A percentile compares a stretch with the other conserved stretches of the same genome.
phyloP scores from a whole-genome alignment of 495 filamentous ascomycete species.

The Penicillium dipodomyicola region DNA sequence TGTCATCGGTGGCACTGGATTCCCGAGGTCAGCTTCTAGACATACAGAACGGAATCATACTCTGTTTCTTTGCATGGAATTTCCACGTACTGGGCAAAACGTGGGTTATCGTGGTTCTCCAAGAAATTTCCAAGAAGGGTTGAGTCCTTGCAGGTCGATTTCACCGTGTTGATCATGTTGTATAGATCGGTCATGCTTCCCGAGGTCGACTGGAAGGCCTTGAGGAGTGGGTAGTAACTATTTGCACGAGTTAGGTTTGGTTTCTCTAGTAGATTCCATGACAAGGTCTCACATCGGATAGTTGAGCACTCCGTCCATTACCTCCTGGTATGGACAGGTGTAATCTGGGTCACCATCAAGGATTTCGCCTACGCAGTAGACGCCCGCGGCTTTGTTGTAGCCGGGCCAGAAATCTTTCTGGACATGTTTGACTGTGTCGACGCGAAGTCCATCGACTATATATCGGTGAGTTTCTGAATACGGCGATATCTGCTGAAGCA shows the following conservation, averaged over 20 bases:
- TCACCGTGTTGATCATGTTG: slow-evolving; percentile 56
- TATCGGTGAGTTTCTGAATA: background rate
- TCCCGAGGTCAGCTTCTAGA: background rate
- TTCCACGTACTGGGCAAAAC: slow-evolving; percentile 55
- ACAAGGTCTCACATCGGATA: slow-evolving; percentile 46
- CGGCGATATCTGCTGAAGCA: background rate
- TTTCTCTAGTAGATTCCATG: background rate
- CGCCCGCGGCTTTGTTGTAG: slow-evolving; percentile 63
- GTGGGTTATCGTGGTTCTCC: slow-evolving; percentile 76
- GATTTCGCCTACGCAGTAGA: slow-evolving; percentile 71
- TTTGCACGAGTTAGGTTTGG: background rate
- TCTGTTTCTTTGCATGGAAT: background rate
- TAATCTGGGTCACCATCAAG: slow-evolving; percentile 58
- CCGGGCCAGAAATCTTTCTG: slow-evolving; percentile 65
- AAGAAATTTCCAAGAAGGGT: slow-evolving; percentile 69
- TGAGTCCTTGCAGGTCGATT: slow-evolving; percentile 54
- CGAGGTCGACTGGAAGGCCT: slow-evolving; percentile 58
- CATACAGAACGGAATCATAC: background rate
- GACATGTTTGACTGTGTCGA: slow-evolving; percentile 75
- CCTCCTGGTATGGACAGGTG: slow-evolving; percentile 63
- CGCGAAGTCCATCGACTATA: slow-evolving; percentile 68
- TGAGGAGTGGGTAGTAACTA: slow-evolving; percentile 56
- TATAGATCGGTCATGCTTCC: slow-evolving; percentile 60
- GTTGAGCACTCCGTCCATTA: slow-evolving; percentile 63
- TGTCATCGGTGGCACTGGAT: slow-evolving; percentile 48